A percentile compares a stretch with the other conserved stretches of the same genome.
These are phyloP conservation scores for Betula pendula DNA, from an alignment of 306 rosid genomes.

Conservation along the genomic window DNA sequence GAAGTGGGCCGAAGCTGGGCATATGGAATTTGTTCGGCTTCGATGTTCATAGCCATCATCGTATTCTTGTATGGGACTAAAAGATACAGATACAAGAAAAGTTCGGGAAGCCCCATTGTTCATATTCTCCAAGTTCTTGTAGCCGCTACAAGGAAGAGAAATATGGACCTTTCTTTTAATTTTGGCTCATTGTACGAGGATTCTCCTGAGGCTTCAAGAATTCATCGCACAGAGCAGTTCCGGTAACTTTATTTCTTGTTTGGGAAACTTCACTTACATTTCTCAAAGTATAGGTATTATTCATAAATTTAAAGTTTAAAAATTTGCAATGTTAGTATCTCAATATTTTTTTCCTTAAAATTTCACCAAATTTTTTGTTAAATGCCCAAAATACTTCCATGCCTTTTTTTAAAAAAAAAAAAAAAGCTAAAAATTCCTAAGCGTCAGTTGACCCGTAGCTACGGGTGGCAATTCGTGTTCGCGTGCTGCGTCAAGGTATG, in stretches of 20 bases:
- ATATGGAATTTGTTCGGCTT: conserved; percentile 73
- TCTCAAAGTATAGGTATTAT: too few relatives aligned
- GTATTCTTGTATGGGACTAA: conserved; percentile 59
- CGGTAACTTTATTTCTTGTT: conserved; percentile 36
- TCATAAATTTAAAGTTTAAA: too few relatives aligned
- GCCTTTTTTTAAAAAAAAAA: too few relatives aligned
- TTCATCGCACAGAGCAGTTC: conserved; percentile 63
- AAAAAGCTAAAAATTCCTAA: too few relatives aligned
- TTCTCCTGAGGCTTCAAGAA: conserved; percentile 62
- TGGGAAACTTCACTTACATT: too few relatives aligned
- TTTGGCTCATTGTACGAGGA: conserved; percentile 58
- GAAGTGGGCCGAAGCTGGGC: conserved; percentile 84
- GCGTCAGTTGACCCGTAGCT: too few relatives aligned
- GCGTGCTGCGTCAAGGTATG: too few relatives aligned
- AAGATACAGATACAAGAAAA: conserved; percentile 69
- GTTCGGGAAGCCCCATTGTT: conserved; percentile 82
- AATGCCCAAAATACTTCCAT: too few relatives aligned
- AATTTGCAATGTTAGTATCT: too few relatives aligned
- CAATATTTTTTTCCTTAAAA: too few relatives aligned
- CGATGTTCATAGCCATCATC: conserved; percentile 56
- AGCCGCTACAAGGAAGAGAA: conserved; percentile 67
- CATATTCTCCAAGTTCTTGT: conserved; percentile 72
- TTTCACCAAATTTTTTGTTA: too few relatives aligned
- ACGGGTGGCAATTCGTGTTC: too few relatives aligned
- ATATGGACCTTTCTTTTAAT: conserved; percentile 46